Evolutionary conservation across 1,284 basidiomycete genomes (phyloP).

Genomic region (Gomphus bonarii): DNA sequence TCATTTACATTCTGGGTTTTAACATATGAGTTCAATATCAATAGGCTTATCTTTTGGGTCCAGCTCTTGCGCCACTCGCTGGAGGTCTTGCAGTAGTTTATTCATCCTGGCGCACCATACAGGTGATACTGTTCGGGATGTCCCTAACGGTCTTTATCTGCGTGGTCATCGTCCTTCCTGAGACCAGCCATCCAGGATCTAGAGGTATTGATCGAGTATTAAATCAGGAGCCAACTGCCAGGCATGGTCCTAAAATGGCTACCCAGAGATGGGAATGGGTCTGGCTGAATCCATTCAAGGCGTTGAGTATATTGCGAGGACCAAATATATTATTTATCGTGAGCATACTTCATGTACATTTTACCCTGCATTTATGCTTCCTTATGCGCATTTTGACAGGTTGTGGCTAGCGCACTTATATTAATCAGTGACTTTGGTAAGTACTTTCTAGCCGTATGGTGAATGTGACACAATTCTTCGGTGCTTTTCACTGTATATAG

Average conservation of each 20-base stretch:
- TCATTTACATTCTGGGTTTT: not conserved
- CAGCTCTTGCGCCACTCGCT: conserved; percentile 25
- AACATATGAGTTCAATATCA: not conserved
- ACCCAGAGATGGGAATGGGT: conserved; percentile 26
- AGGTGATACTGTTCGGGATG: conserved; percentile 37
- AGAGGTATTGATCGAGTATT: conserved; percentile 33
- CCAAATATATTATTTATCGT: conserved; percentile 29
- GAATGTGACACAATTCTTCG: not conserved
- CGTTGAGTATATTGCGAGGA: conserved; percentile 42
- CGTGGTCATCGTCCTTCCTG: conserved; percentile 49
- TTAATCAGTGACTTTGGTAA: conserved; percentile 1
- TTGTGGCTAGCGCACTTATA: not conserved
- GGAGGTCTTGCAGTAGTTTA: conserved; percentile 41
- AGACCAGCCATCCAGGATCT: conserved; percentile 50
- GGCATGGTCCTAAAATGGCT: not conserved
- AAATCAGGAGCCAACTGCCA: not conserved
- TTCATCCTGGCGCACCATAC: conserved; percentile 59
- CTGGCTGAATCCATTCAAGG: conserved; percentile 50
- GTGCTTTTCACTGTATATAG: not conserved
- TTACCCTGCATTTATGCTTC: not conserved
- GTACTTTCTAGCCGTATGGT: not conserved
- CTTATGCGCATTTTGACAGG: not conserved
- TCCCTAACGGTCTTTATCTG: conserved; percentile 35
- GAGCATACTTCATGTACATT: not conserved
- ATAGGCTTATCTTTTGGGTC: conserved; percentile 25